Percentiles rank a stretch among this genome's conserved stretches.
phyloP scores from a whole-genome alignment of 805 yeast species.

The Ogataea methanolica region DNA sequence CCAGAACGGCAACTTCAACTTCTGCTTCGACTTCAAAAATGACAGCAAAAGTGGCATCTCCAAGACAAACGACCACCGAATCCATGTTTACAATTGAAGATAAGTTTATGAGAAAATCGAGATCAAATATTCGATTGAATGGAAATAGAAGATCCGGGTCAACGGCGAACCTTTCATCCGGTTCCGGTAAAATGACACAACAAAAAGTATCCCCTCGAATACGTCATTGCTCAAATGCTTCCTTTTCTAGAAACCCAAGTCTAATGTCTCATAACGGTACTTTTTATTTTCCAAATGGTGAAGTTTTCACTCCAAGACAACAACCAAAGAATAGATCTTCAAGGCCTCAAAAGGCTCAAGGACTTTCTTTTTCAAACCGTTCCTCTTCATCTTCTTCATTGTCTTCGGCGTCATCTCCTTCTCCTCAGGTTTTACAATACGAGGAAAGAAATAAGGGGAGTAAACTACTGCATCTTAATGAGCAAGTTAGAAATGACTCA shows the following conservation, averaged over 20 bases:
- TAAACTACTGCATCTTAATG: not conserved
- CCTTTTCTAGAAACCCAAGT: slow-evolving; percentile 4
- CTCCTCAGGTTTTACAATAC: not conserved
- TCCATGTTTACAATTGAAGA: slow-evolving; percentile 34
- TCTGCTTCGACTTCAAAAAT: not conserved
- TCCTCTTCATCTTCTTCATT: not conserved
- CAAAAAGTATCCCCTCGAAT: slow-evolving; percentile 1
- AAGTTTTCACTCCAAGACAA: slow-evolving; percentile 43
- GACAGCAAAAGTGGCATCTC: slow-evolving; percentile 4
- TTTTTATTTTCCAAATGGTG: slow-evolving; percentile 49
- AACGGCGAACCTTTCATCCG: slow-evolving; percentile 10
- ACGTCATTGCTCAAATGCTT: not conserved
- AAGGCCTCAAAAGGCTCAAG: slow-evolving; percentile 30
- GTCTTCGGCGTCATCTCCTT: not conserved
- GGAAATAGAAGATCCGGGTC: slow-evolving; percentile 13
- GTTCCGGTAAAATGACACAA: not conserved
- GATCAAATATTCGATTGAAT: slow-evolving; percentile 22
- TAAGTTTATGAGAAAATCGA: slow-evolving; percentile 34
- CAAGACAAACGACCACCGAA: slow-evolving; percentile 36
- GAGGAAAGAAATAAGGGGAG: not conserved
- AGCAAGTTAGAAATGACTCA: not conserved
- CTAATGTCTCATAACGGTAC: slow-evolving; percentile 9
- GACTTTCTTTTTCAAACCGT: slow-evolving; percentile 1
- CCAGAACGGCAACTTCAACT: not conserved
- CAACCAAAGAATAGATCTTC: slow-evolving; percentile 35